Conservation (phyloP, 768 basidiomycete species). For the Neoboletus brunneissimus region DNA sequence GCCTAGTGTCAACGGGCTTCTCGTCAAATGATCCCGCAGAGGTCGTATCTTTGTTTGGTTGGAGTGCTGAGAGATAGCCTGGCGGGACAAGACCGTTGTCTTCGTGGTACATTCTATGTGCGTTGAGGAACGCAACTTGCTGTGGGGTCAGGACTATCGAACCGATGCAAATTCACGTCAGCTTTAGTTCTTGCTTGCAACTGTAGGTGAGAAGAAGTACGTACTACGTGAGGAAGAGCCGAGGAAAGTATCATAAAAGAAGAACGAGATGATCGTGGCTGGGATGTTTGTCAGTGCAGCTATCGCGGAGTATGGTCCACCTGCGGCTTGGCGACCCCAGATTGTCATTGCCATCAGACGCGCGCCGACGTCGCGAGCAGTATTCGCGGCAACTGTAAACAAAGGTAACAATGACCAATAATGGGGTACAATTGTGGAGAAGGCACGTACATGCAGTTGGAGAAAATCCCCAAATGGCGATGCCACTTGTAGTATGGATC, state of each 20-base stretch:
- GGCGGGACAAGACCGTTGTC: conserved; percentile 22
- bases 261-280: conserved; percentile 52
- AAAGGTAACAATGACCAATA: not conserved
- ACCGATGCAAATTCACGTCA: not conserved
- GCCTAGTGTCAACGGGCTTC: conserved; percentile 1
- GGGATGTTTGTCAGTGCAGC: conserved; percentile 65
- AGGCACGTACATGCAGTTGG: conserved; percentile 41
- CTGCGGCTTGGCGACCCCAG: conserved; percentile 53
- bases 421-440: not conserved
- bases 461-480: conserved; percentile 60
- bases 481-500: conserved; percentile 36
- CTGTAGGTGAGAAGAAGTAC: conserved; percentile 16
- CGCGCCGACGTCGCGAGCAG: conserved; percentile 66
- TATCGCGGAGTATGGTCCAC: conserved; percentile 58
- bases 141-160: conserved; percentile 22
- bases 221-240: conserved; percentile 58
- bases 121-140: conserved; percentile 22
- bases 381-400: conserved; percentile 53
- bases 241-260: conserved; percentile 57
- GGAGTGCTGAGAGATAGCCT: conserved; percentile 24
- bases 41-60: not conserved
- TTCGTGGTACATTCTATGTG: conserved; percentile 24
- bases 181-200: not conserved
- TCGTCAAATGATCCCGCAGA: conserved; percentile 13
- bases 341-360: conserved; percentile 58